phyloP scores from a whole-genome alignment of 2,329 filamentous ascomycete species.

The Neoascochyta sp. region DNA sequence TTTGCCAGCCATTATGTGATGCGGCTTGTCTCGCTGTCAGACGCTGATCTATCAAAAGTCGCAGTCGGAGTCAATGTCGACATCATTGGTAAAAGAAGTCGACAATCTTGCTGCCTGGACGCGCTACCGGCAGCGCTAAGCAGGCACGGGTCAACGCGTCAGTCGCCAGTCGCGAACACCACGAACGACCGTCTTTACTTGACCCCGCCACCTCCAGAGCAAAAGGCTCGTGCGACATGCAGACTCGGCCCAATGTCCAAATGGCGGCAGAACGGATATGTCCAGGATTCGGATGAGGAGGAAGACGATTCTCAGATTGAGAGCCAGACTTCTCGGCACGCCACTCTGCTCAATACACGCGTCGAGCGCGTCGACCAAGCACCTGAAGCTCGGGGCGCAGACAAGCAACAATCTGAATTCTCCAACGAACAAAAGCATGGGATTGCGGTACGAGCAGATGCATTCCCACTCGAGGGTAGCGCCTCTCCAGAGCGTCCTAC shows the following conservation, averaged over 20 bases:
- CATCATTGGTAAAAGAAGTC: slow-evolving; percentile 15
- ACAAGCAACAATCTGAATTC: neutral
- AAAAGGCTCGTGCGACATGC: slow-evolving; percentile 36
- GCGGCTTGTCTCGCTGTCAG: neutral
- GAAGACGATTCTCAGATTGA: slow-evolving; percentile 36
- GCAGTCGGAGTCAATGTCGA: slow-evolving; percentile 13
- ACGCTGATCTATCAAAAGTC: neutral
- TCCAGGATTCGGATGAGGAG: slow-evolving; percentile 52
- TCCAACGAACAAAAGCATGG: neutral
- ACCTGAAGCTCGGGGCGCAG: neutral
- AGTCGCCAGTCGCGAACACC: slow-evolving; percentile 3
- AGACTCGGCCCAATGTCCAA: slow-evolving; percentile 44
- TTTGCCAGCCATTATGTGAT: slow-evolving; percentile 27
- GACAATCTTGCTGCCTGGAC: slow-evolving; percentile 9
- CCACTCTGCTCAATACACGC: slow-evolving; percentile 13
- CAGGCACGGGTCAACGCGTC: slow-evolving; percentile 22
- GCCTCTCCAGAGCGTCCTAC: slow-evolving; percentile 11
- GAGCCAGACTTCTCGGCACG: slow-evolving; percentile 15
- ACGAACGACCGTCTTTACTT: slow-evolving; percentile 9
- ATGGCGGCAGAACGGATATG: slow-evolving; percentile 50
- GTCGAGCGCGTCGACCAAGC: slow-evolving; percentile 16
- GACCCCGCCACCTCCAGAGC: slow-evolving; percentile 13
- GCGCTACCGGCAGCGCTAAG: slow-evolving; percentile 16
- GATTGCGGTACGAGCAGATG: no score
- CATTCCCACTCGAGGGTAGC: slow-evolving; percentile 7